Evolutionary conservation across 2,329 filamentous ascomycete genomes (phyloP).

Genomic region (Fusarium ambrosium): DNA sequence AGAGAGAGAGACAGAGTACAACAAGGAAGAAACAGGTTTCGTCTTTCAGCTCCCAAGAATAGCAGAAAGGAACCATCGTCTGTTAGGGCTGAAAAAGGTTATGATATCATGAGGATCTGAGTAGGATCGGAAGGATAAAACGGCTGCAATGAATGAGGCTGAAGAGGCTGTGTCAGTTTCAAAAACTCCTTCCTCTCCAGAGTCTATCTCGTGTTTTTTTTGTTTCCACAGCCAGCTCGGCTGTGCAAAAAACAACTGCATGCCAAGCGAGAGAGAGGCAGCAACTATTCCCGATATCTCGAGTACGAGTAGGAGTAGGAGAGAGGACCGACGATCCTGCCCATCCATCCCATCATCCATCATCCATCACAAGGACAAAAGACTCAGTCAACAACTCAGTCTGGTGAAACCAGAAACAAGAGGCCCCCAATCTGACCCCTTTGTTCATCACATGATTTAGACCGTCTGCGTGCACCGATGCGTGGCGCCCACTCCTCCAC

Average conservation of each 20-base stretch:
- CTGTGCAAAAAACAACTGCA: background rate
- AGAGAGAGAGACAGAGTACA: no score
- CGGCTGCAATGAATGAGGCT: background rate
- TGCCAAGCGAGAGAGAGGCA: background rate
- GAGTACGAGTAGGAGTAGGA: background rate
- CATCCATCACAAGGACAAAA: background rate
- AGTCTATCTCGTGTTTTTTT: background rate
- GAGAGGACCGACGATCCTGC: background rate
- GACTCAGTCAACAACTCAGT: background rate
- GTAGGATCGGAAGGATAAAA: conserved; percentile 1
- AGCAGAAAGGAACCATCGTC: background rate
- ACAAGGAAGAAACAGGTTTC: background rate
- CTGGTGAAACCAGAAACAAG: background rate
- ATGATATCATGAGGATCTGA: conserved; percentile 12
- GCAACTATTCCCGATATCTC: background rate
- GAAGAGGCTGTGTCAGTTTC: background rate
- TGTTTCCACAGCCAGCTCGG: conserved; percentile 1
- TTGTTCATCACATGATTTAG: conserved; percentile 44
- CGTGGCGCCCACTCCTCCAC: conserved; percentile 39
- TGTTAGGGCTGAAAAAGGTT: background rate
- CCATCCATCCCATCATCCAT: background rate
- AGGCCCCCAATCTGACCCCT: conserved; percentile 8
- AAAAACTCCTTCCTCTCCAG: background rate
- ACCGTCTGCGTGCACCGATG: conserved; percentile 42
- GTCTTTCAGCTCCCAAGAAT: background rate